These are phyloP conservation scores for Penicillium diatomitis DNA, from an alignment of 495 filamentous ascomycete species.

Conservation along the genomic window DNA sequence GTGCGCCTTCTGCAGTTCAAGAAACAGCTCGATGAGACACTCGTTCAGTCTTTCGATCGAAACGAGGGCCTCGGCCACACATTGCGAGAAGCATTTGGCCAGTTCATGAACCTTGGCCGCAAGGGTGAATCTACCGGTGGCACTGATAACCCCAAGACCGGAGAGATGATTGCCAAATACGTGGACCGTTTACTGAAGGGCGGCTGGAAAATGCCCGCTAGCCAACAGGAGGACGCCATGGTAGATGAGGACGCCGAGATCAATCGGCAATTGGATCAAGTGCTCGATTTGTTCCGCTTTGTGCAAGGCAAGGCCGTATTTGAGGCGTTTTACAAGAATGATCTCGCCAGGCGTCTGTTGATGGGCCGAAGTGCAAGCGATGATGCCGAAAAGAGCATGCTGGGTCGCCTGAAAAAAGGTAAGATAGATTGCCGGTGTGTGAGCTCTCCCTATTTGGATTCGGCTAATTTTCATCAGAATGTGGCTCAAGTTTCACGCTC, in stretches of 20 bases:
- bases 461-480: constrained; percentile 46
- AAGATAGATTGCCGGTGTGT: constrained; percentile 28
- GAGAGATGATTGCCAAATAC: constrained; percentile 97
- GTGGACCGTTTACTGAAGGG: constrained; percentile 84
- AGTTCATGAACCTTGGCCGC: constrained; percentile 82
- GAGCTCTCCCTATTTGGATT: not conserved
- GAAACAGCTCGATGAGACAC: constrained; percentile 64
- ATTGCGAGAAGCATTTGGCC: constrained; percentile 73
- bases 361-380: constrained; percentile 87
- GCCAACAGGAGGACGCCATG: constrained; percentile 40
- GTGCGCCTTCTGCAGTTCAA: constrained; percentile 74
- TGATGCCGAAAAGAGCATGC: constrained; percentile 93
- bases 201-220: constrained; percentile 64
- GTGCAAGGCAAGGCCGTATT: constrained; percentile 97
- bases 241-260: constrained; percentile 88
- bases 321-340: constrained; percentile 97
- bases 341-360: constrained; percentile 78
- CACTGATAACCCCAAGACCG: constrained; percentile 82
- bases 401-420: constrained; percentile 76
- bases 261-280: constrained; percentile 80
- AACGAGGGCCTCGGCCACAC: constrained; percentile 66
- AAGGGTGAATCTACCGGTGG: constrained; percentile 56
- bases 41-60: constrained; percentile 60
- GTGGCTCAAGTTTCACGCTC: constrained; percentile 85
- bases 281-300: constrained; percentile 89